Evolutionary conservation across 2,329 filamentous ascomycete genomes (phyloP), one percentile per base, ranked within the genome.

Genomic region (Phaeosphaeria sp.): DNA sequence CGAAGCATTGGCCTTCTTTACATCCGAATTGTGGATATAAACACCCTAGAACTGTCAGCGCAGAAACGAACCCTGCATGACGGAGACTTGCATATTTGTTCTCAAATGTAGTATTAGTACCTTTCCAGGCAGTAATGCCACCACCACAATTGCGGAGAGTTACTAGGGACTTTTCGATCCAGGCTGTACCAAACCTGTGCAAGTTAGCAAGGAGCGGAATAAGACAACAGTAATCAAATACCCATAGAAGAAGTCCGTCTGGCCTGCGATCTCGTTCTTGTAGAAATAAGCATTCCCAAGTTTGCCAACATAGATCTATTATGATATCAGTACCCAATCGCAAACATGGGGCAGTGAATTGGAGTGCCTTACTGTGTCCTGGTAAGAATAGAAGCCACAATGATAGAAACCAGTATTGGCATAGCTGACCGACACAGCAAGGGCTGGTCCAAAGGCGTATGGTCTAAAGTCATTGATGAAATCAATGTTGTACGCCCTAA

Each of bases 51-150:
- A 6, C 3, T 2, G 17, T 66, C 20, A 61, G 57, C 27, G 20
- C 11, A 22, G 17, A 22, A 40, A 21, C 22, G 11, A 15, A 36
- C n/a, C 13, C 13, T 40, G 6, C 11, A 6, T 22, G 20, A n/a
- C 11, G 1, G n/a, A 22, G 6, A 43, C 61, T 18, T 56, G 65
- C 64, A 71, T 89, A 90, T 65, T 87, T 88, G 75, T 91, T 91
- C 5, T 74, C 71, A 51, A 87, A 89, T 0, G 87, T 89, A 0
- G 87, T 90, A 73, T 89, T 89, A 0, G 84, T 82, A 25, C 85
- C 87, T 67, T 90, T 90, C 88, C 88, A 90, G 0, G 88, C 88
- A 0, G 86, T 89, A 53, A 91, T 86, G 11, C 88, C 88, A 17
- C 88, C 88, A 3, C 87, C 86, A 63, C 88, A 91, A 64, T 77